These are phyloP conservation scores for Maudiozyma bulderi DNA, from an alignment of 805 yeast genomes.

Conservation along the genomic window DNA sequence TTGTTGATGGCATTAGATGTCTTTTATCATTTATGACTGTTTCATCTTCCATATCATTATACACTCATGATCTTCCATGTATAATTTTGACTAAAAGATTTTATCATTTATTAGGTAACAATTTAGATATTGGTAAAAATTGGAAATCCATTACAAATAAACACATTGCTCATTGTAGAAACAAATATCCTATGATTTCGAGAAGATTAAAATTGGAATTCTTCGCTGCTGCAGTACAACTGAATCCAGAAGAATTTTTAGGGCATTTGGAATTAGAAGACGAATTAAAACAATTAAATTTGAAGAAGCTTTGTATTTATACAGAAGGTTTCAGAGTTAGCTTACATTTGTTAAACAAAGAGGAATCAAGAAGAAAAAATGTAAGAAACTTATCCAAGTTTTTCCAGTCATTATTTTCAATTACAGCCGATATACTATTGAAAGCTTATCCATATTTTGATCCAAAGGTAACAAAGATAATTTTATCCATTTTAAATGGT, in stretches of 20 bases:
- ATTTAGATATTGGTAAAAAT: constrained; percentile 11
- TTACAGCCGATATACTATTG: constrained; percentile 14
- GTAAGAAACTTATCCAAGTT: constrained; percentile 13
- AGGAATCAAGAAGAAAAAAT: constrained; percentile 13
- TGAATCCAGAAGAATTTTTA: constrained; percentile 23
- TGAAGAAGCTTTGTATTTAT: constrained; percentile 20
- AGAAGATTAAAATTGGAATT: constrained; percentile 18
- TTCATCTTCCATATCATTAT: constrained; percentile 8
- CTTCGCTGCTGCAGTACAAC: constrained; percentile 17
- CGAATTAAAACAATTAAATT: constrained; percentile 6
- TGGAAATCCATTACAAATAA: constrained; percentile 13
- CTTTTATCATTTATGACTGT: constrained; percentile 8
- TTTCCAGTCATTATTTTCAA: constrained; percentile 17
- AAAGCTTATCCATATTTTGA: constrained; percentile 14
- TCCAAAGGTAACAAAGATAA: constrained; percentile 10
- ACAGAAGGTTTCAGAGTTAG: constrained; percentile 29
- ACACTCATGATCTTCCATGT: constrained; percentile 6
- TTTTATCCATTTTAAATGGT: constrained; percentile 15
- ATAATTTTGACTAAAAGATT: constrained; percentile 7
- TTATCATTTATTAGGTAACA: constrained; percentile 7
- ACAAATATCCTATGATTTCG: constrained; percentile 12
- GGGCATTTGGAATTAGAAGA: constrained; percentile 15
- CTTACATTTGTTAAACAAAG: constrained; percentile 15
- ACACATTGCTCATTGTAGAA: constrained; percentile 8
- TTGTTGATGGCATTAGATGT: constrained; percentile 13